Base-by-base conservation (phyloP, 257 asterid species). In the Solanum acaule region DNA sequence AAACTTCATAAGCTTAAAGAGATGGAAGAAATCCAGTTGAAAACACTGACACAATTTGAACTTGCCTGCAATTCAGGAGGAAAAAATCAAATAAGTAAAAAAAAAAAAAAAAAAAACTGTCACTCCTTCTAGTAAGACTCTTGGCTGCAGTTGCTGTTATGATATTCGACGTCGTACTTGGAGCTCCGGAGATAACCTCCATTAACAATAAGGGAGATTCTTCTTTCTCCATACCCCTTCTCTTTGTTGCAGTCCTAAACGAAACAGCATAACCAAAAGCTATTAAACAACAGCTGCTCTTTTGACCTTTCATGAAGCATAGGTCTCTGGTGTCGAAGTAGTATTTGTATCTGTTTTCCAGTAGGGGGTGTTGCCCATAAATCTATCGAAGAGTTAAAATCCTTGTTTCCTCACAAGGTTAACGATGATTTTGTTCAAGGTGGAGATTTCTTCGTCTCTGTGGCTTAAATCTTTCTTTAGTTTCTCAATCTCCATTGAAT, bases 321-420 rank as follows among this genome's bases (percentile, higher is more conserved):
- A 44, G 38, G 65, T 23, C 65, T 79, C 20, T 79, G 85, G 34
- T 44, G 67, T 79, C 25, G 23, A 44, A 79, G 27, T 42, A 4
- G 65, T 27, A 44, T 34, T 16, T 12, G 12, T 1, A 40, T 25
- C 38, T 44, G 65, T 14, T 42, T 79, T 79, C 85, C 65, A 6
- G 37, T 27, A 79, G 15, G 25, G 38, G 7, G 8, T 18, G 40
- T 34, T 15, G 38, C 85, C 65, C 67, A 14, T 25, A 44, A 29
- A 38, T 38, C 6, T 2, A 56, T 70, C 2, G 38, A 88, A 35
- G 44, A 76, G 63, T 93, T 90, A 96, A 35, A 97, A 95, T 31
- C 97, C 96, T 88, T 97, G 98, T 91, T 96, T 97, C 90, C 98
- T 91, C 71, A 75, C 83, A 78, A 97, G 95, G 18, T 96, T 94